Percentiles rank a stretch among this genome's conserved stretches.
phyloP scores from a whole-genome alignment of 352 stramenopile species.

The Globisporangium okanoganense region DNA sequence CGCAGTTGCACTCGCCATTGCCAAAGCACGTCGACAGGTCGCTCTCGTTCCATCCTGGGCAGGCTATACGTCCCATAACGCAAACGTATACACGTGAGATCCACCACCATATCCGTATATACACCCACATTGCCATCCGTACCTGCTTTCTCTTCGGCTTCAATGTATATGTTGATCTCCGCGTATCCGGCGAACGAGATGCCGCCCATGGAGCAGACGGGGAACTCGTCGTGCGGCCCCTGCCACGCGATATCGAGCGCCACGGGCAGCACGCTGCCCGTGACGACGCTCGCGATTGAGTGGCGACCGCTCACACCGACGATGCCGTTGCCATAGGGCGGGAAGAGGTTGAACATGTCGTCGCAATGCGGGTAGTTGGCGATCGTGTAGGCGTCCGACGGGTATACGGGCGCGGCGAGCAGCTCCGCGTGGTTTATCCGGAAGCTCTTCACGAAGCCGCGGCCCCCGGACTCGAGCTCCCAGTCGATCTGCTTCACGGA shows the following conservation, averaged over 20 bases:
- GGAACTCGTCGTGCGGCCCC: slow-evolving; percentile 39
- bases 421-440: slow-evolving; percentile 61
- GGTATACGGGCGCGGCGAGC: slow-evolving; percentile 45
- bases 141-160: slow-evolving; percentile 79
- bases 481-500: slow-evolving; percentile 86
- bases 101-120: background rate
- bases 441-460: slow-evolving; percentile 57
- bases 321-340: slow-evolving; percentile 72
- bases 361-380: slow-evolving; percentile 82
- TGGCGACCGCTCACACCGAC: slow-evolving; percentile 51
- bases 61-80: slow-evolving; percentile 24
- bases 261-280: slow-evolving; percentile 32
- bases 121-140: background rate
- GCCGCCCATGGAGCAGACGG: slow-evolving; percentile 78
- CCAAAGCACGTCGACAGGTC: slow-evolving; percentile 45
- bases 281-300: slow-evolving; percentile 63
- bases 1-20: slow-evolving; percentile 72
- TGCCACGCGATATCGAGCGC: slow-evolving; percentile 60
- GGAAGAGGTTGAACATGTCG: slow-evolving; percentile 83
- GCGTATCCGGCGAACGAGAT: slow-evolving; percentile 71
- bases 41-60: slow-evolving; percentile 67
- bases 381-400: slow-evolving; percentile 56
- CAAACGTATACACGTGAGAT: background rate
- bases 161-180: slow-evolving; percentile 78
- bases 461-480: slow-evolving; percentile 35